A percentile compares a stretch with the other conserved stretches of the same genome.
Evolutionary conservation across 2,329 filamentous ascomycete species (phyloP).

Genomic region (Botrytis fabae): DNA sequence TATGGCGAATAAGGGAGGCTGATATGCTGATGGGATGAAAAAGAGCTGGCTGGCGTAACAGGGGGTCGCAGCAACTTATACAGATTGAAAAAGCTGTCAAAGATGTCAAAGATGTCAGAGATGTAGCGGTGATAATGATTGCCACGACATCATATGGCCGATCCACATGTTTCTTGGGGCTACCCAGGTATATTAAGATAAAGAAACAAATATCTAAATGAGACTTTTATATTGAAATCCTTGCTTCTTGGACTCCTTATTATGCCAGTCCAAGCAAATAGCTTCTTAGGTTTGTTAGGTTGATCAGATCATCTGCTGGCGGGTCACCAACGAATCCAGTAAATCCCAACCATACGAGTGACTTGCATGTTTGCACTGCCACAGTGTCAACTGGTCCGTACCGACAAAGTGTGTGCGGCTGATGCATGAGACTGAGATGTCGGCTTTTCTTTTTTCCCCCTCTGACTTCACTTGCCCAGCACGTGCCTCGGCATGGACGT

Average conservation of each 20-base stretch:
- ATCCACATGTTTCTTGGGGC: constrained; percentile 18
- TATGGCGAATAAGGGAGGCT: neutral
- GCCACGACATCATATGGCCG: constrained; percentile 19
- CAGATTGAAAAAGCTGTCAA: neutral
- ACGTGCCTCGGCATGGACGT: too few relatives aligned
- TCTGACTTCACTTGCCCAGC: neutral
- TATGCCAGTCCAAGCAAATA: neutral
- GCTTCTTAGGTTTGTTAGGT: neutral
- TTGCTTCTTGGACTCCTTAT: neutral
- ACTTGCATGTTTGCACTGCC: neutral
- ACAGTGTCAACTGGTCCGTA: neutral
- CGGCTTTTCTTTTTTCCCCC: neutral
- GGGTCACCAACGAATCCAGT: neutral
- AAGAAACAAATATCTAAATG: neutral
- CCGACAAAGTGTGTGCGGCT: neutral
- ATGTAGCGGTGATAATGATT: constrained; percentile 9
- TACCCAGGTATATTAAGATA: neutral
- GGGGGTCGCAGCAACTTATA: neutral
- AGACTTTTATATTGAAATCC: neutral
- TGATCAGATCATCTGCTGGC: constrained; percentile 9
- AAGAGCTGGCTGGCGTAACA: neutral
- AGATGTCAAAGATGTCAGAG: neutral
- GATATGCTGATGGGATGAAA: neutral
- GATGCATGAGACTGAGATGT: neutral
- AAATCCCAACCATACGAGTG: neutral